phyloP scores from a whole-genome alignment of 345 rosid genomes.

The Lagerstroemia speciosa region DNA sequence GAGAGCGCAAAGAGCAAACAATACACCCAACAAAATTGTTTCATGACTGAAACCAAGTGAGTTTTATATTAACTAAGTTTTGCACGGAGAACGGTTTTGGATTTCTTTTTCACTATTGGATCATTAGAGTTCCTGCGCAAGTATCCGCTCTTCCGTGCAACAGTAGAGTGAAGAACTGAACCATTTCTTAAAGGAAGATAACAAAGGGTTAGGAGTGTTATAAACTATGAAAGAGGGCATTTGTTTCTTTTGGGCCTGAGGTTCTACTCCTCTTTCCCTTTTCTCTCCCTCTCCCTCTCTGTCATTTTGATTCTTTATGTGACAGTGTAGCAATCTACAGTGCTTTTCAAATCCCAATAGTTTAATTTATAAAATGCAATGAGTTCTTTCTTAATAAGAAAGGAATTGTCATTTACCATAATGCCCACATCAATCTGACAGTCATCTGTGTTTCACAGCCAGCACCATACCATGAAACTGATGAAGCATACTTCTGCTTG shows the following conservation, averaged over 20 bases:
- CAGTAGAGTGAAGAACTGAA: too few species aligned
- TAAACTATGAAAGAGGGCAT: conserved; percentile 1
- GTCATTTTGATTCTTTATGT: conserved; percentile 15
- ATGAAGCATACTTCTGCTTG: too few species aligned
- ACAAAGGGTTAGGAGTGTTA: background rate
- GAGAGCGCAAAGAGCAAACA: too few species aligned
- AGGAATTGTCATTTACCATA: background rate
- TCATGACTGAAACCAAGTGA: too few species aligned
- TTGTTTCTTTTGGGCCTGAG: conserved; percentile 25
- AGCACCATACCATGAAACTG: background rate
- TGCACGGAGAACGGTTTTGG: too few species aligned
- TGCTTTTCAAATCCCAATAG: background rate
- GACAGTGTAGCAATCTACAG: conserved; percentile 21
- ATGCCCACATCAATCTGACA: background rate
- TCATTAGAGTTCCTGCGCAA: too few species aligned
- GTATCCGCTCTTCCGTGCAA: too few species aligned
- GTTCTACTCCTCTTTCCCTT: conserved; percentile 3
- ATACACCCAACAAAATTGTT: too few species aligned
- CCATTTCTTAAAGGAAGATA: background rate
- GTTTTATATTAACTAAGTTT: too few species aligned
- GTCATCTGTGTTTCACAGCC: background rate
- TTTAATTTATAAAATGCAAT: too few species aligned
- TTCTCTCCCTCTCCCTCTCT: too few species aligned
- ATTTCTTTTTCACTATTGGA: too few species aligned
- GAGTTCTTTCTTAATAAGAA: background rate